Conservation (phyloP, 1,284 basidiomycete species). For the Moniliophthora roreri region DNA sequence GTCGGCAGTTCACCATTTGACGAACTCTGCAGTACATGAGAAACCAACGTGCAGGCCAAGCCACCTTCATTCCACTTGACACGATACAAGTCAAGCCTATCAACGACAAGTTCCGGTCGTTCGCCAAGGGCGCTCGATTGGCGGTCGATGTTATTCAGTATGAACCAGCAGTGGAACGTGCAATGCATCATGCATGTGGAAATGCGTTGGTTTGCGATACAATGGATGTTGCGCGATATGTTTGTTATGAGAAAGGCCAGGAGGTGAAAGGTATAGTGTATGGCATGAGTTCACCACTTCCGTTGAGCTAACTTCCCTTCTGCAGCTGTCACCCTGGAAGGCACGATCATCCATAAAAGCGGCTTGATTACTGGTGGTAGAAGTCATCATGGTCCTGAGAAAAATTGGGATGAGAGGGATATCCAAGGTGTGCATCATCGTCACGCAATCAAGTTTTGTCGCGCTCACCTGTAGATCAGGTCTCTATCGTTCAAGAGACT, state of each 20-base stretch:
- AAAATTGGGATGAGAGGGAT: constrained; percentile 94
- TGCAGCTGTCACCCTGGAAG: constrained; percentile 93
- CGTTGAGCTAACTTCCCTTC: constrained; percentile 6
- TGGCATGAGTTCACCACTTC: no score
- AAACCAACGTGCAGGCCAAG: constrained; percentile 91
- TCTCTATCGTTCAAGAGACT: constrained; percentile 73
- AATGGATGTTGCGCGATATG: constrained; percentile 87
- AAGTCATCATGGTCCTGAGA: constrained; percentile 67
- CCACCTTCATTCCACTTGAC: constrained; percentile 97
- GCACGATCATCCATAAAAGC: constrained; percentile 96
- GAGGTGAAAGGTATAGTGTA: constrained; percentile 85
- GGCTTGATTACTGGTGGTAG: constrained; percentile 96
- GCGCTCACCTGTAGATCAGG: constrained; percentile 38
- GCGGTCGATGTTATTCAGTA: constrained; percentile 95
- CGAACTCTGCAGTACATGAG: constrained; percentile 78
- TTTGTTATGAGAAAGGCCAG: constrained; percentile 92
- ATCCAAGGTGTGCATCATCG: constrained; percentile 62
- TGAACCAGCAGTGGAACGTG: constrained; percentile 84
- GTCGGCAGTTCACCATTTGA: background rate
- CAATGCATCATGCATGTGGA: constrained; percentile 96
- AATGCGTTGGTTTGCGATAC: constrained; percentile 95
- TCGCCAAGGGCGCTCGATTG: constrained; percentile 88
- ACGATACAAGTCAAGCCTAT: constrained; percentile 93
- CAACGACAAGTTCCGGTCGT: constrained; percentile 92
- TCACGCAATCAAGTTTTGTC: background rate